Evolutionary conservation across 306 rosid genomes (phyloP), one percentile per base, ranked within the genome.

Genomic region (Cucurbita ficifolia): DNA sequence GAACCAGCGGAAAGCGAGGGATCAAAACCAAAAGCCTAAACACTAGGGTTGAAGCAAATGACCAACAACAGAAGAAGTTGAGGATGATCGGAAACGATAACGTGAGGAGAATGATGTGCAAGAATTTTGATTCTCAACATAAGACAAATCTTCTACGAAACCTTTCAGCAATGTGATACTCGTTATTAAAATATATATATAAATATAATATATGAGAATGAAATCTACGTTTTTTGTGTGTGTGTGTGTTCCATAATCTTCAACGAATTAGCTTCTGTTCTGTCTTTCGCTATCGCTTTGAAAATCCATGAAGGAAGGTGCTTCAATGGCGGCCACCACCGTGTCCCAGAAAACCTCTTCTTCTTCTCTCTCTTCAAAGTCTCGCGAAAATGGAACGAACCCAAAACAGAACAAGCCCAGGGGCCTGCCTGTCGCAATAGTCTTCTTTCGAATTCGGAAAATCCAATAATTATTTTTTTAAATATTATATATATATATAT

Each of bases 281-380:
- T 22, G 19, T 72, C 29, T 11, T n/a, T 7, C 65, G 22, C 76
- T 35, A 36, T 60, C 18, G 67, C 1, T 36, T 55, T 36, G n/a
- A 62, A 83, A 76, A 76, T 48, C 52, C 75, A 65, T 72, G 79
- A 72, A 83, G 85, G 80, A 82, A 54, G 21, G 3, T 1, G 50
- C 90, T 87, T 89, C 85, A 56, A 85, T 60, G 74, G 84, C 90
- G 85, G 96, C n/a, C 78, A 82, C 83, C 81, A 75, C 84, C 74
- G 62, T 65, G 57, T 52, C 33, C 76, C 69, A 84, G 80, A 48
- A 76, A 70, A 78, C 50, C 82, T 33, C 59, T 53, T 42, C 43
- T 24, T 52, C 38, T 52, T 59, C 12, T 40, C 72, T 42, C 10
- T 65, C 72, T 65, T 19, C 38, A 18, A 21, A 42, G 52, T 43